Evolutionary conservation across 139 green algal species (phyloP), one percentile per base, ranked within the genome.

Genomic region (Yamagishiella unicocca): DNA sequence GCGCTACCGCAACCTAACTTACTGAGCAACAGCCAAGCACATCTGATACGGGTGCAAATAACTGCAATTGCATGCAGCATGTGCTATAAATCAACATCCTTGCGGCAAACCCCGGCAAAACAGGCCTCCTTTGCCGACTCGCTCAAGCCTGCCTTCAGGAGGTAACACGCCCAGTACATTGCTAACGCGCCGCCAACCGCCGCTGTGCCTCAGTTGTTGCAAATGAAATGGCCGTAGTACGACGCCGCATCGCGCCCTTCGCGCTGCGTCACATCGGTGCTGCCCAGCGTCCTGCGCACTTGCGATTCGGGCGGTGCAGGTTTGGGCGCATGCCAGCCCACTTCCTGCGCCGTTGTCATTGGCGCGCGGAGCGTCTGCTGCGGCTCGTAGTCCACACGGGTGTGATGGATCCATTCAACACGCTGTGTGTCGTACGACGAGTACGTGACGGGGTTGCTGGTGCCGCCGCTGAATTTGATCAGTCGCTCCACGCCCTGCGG

Each of bases 141-240:
- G n/a, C n/a, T n/a, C n/a, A n/a, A n/a, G n/a, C n/a, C n/a, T n/a
- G n/a, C n/a, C n/a, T n/a, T n/a, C n/a, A n/a, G n/a, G n/a, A n/a
- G n/a, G n/a, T n/a, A n/a, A n/a, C n/a, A n/a, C n/a, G n/a, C n/a
- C n/a, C n/a, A n/a, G n/a, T n/a, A n/a, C n/a, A n/a, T n/a, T n/a
- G n/a, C n/a, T n/a, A n/a, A n/a, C n/a, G n/a, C n/a, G n/a, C n/a
- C n/a, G n/a, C n/a, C n/a, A n/a, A n/a, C n/a, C n/a, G n/a, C n/a
- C n/a, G n/a, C n/a, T n/a, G n/a, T 7, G 43, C 86, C 38, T 27
- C 64, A 42, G 25, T 89, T 82, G 17, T 88, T 85, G 64, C 64
- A 78, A 54, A 87, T 80, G 54, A 85, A 90, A 27, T 90, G 86
- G 7, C 86, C 86, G 42, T 90, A 90, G 71, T 90, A 90, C 33